Percentiles rank a stretch among this genome's conserved stretches.
These are phyloP conservation scores for Kwoniella sp. DNA, from an alignment of 768 basidiomycete genomes.

Conservation along the genomic window DNA sequence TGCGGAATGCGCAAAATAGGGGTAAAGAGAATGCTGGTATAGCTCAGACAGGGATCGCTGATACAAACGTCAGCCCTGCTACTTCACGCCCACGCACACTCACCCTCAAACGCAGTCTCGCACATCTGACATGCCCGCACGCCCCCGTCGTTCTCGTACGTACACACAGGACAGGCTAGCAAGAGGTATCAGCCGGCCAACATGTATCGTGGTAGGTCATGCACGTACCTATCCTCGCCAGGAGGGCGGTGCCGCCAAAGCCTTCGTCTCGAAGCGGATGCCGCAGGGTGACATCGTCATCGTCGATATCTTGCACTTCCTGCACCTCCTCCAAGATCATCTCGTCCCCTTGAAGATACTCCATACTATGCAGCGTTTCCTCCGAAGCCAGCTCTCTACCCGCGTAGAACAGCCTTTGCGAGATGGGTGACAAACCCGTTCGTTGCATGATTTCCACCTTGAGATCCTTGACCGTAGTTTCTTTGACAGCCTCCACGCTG, in stretches of 20 bases:
- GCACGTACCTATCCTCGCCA: conserved; percentile 12
- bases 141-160: conserved; percentile 37
- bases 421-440: conserved; percentile 28
- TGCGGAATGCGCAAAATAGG: background rate
- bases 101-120: conserved; percentile 8
- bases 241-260: conserved; percentile 28
- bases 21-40: conserved; percentile 9
- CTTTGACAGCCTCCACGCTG: conserved; percentile 6
- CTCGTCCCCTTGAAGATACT: conserved; percentile 17
- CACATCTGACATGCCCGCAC: conserved; percentile 35
- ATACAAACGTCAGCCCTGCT: too few species aligned
- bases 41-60: too few species aligned
- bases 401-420: conserved; percentile 20
- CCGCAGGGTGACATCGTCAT: background rate
- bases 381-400: conserved; percentile 11
- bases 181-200: background rate
- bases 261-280: conserved; percentile 20
- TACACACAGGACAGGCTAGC: conserved; percentile 3
- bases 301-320: conserved; percentile 20
- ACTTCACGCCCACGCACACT: too few species aligned
- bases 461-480: conserved; percentile 24
- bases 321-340: conserved; percentile 17
- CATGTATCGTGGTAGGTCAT: too few species aligned
- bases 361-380: conserved; percentile 23
- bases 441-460: conserved; percentile 16